A percentile compares a stretch with the other conserved stretches of the same genome.
Evolutionary conservation across 306 rosid genomes (phyloP).

Genomic region (Prunus dulcis): DNA sequence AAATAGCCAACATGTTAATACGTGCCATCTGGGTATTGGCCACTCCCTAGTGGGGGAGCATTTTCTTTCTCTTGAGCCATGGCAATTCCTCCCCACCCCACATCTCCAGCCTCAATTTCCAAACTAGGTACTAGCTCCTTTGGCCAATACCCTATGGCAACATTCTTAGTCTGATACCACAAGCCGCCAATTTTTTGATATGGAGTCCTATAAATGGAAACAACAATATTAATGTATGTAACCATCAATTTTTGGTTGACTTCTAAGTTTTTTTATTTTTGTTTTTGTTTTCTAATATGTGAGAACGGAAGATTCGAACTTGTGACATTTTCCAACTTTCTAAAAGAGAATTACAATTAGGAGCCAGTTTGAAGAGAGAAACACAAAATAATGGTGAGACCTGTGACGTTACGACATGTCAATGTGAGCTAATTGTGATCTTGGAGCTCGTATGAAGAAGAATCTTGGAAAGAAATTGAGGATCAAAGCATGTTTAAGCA

Average conservation of each 20-base stretch:
- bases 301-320: too few species aligned
- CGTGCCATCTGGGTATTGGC: conserved; percentile 6
- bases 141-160: conserved; percentile 25
- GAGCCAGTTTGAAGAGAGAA: too few species aligned
- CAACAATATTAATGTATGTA: too few species aligned
- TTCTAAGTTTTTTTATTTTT: too few species aligned
- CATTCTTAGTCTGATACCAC: background rate
- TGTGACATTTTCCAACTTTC: too few species aligned
- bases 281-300: too few species aligned
- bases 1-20: background rate
- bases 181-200: conserved; percentile 24
- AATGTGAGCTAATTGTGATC: background rate
- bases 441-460: background rate
- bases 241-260: too few species aligned
- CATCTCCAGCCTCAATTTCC: background rate
- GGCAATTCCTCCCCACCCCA: conserved; percentile 26
- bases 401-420: background rate
- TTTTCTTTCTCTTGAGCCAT: background rate
- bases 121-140: conserved; percentile 14
- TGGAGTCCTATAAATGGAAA: background rate
- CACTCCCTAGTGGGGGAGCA: conserved; percentile 23
- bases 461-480: background rate
- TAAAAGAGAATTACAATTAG: too few species aligned
- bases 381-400: background rate
- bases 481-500: background rate